A percentile compares a stretch with the other conserved stretches of the same genome.
phyloP scores from a whole-genome alignment of 2,329 filamentous ascomycete species.

The Plenodomus tracheiphilus region DNA sequence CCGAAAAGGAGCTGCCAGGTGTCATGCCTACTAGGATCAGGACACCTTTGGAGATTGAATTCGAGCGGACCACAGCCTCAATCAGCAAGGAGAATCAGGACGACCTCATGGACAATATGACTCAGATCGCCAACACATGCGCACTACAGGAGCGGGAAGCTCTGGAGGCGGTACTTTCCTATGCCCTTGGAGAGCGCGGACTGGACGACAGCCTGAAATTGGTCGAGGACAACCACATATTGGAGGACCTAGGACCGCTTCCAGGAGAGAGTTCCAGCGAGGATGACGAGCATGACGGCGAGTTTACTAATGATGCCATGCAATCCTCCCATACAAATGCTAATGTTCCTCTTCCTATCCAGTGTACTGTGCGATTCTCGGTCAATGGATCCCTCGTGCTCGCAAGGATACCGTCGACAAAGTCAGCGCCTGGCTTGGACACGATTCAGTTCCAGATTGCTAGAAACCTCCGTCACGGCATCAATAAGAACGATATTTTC shows the following conservation, averaged over 20 bases:
- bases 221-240: slow-evolving; percentile 59
- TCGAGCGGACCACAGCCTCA: slow-evolving; percentile 60
- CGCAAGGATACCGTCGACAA: slow-evolving; percentile 52
- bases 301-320: slow-evolving; percentile 53
- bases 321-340: slow-evolving; percentile 62
- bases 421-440: slow-evolving; percentile 25
- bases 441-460: slow-evolving; percentile 33
- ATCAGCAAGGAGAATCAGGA: slow-evolving; percentile 57
- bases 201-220: slow-evolving; percentile 60
- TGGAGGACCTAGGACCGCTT: slow-evolving; percentile 37
- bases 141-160: slow-evolving; percentile 58
- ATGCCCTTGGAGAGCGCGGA: slow-evolving; percentile 61
- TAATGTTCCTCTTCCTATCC: slow-evolving; percentile 65
- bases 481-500: slow-evolving; percentile 56
- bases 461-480: slow-evolving; percentile 27
- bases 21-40: slow-evolving; percentile 34
- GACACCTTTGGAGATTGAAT: slow-evolving; percentile 55
- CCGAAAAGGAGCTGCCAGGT: slow-evolving; percentile 38
- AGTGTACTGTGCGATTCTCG: slow-evolving; percentile 61
- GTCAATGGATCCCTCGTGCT: slow-evolving; percentile 58
- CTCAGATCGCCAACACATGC: slow-evolving; percentile 59
- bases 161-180: slow-evolving; percentile 64
- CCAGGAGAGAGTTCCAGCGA: slow-evolving; percentile 78
- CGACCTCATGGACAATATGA: slow-evolving; percentile 54
- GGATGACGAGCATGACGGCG: slow-evolving; percentile 69